Percentiles rank a stretch among this genome's conserved stretches.
phyloP scores from a whole-genome alignment of 768 basidiomycete species.

The Udeniomyces megalosporus region DNA sequence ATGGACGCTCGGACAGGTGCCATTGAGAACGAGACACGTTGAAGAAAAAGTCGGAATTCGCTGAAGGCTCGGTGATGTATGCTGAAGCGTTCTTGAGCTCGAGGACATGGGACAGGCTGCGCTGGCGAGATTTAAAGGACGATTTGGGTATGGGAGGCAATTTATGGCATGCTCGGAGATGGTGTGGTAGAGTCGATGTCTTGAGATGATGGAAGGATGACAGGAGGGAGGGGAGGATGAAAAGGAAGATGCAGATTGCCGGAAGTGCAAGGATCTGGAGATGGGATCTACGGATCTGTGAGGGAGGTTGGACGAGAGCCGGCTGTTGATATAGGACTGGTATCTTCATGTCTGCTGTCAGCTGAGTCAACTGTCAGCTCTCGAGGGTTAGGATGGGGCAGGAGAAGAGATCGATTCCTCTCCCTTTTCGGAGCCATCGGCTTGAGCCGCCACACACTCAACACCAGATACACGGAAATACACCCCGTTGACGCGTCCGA shows the following conservation, averaged over 20 bases:
- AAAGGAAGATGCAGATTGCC: neutral
- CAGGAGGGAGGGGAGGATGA: neutral
- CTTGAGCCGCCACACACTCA: no score
- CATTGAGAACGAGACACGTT: conserved; percentile 50
- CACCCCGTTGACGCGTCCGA: no score
- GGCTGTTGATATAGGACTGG: no score
- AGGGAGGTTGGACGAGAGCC: no score
- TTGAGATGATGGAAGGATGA: neutral
- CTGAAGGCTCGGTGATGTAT: conserved; percentile 4
- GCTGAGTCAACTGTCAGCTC: no score
- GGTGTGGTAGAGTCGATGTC: neutral
- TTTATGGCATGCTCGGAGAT: neutral
- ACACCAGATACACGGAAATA: no score
- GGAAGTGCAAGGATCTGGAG: neutral
- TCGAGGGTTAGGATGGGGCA: no score
- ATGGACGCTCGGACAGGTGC: conserved; percentile 60
- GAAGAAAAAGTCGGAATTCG: conserved; percentile 43
- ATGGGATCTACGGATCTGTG: no score
- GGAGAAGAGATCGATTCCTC: no score
- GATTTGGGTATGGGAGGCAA: neutral
- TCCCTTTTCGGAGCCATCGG: no score
- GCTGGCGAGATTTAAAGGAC: neutral
- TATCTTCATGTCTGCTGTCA: no score
- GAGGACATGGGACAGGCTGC: neutral
- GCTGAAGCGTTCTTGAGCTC: neutral